Evolutionary conservation across 306 rosid genomes (phyloP).

Genomic region (Cucurbita argyrosperma): DNA sequence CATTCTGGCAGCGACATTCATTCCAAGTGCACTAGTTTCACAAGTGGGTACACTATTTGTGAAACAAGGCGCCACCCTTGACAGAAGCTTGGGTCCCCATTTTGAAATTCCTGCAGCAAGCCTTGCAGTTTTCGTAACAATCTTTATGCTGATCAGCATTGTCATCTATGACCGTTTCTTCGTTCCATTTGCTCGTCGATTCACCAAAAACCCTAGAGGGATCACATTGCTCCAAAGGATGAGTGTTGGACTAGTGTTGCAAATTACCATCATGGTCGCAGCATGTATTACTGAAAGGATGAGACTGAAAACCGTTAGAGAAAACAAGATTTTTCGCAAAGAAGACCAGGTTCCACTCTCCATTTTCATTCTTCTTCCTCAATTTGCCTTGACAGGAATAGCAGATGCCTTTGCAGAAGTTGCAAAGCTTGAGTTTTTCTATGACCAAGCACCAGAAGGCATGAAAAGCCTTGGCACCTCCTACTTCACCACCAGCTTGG

Average conservation of each 20-base stretch:
- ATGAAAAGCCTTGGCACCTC: constrained; percentile 76
- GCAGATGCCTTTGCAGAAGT: constrained; percentile 56
- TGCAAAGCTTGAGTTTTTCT: constrained; percentile 69
- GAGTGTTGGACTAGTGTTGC: constrained; percentile 49
- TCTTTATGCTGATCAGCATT: constrained; percentile 48
- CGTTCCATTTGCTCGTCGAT: constrained; percentile 30
- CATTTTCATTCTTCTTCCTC: constrained; percentile 67
- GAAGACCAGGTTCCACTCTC: constrained; percentile 40
- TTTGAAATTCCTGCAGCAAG: constrained; percentile 54
- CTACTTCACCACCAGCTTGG: constrained; percentile 44
- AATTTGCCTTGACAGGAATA: constrained; percentile 50
- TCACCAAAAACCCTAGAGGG: constrained; percentile 70
- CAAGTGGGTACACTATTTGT: constrained; percentile 42
- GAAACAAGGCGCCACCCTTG: constrained; percentile 52
- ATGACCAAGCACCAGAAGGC: constrained; percentile 70
- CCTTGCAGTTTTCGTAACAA: constrained; percentile 30
- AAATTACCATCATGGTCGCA: constrained; percentile 25
- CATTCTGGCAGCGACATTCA: constrained; percentile 32
- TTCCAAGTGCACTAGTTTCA: constrained; percentile 38
- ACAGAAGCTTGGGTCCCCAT: constrained; percentile 39
- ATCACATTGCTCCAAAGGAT: constrained; percentile 73
- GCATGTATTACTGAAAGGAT: constrained; percentile 40
- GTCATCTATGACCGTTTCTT: constrained; percentile 41
- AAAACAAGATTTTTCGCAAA: constrained; percentile 12
- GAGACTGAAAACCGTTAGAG: constrained; percentile 36